Percentiles rank a stretch among this genome's conserved stretches.
These are phyloP conservation scores for Trichocomaceae sp. DNA, from an alignment of 2,329 filamentous ascomycete species.

Conservation along the genomic window DNA sequence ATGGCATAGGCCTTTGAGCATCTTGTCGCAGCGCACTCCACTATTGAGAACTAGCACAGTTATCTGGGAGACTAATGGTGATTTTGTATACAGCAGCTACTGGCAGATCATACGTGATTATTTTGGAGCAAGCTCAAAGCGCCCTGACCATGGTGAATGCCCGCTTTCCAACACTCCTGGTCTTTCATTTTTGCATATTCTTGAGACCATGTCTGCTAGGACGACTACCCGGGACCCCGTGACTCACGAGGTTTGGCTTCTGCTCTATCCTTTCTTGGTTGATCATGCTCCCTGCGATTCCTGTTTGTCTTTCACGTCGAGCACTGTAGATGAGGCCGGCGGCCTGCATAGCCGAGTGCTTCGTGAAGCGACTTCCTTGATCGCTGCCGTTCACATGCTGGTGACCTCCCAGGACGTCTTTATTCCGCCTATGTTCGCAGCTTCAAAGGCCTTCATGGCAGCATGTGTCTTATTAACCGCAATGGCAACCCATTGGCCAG, in stretches of 20 bases:
- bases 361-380: background rate
- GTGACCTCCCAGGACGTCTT: background rate
- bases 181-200: background rate
- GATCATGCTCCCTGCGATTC: background rate
- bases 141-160: background rate
- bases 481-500: background rate
- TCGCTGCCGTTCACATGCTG: background rate
- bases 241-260: background rate
- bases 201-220: background rate
- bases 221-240: background rate
- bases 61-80: background rate
- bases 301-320: background rate
- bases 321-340: background rate
- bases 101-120: background rate
- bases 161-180: background rate
- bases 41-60: background rate
- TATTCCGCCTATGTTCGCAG: background rate
- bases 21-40: background rate
- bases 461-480: background rate
- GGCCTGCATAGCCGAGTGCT: background rate
- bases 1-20: background rate
- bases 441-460: background rate
- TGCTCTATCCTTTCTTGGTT: background rate
- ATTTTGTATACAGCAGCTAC: background rate
- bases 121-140: background rate